Percentiles rank a stretch among this genome's conserved stretches.
Conservation (phyloP, 2,329 filamentous ascomycete species). For the Colletotrichum acutatum region DNA sequence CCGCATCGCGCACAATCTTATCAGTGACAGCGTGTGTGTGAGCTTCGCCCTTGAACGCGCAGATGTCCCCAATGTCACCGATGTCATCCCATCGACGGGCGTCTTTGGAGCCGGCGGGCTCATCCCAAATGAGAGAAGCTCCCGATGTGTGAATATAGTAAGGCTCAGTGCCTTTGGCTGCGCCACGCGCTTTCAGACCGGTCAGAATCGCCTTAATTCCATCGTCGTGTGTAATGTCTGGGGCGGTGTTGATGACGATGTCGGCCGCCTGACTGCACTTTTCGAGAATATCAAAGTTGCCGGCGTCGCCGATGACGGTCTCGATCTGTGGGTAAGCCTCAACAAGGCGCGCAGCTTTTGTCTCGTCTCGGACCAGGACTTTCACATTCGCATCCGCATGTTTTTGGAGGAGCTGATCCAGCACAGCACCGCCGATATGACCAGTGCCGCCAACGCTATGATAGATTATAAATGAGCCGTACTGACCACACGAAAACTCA, state of each 20-base stretch:
- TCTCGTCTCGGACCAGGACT: background rate
- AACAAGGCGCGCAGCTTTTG: background rate
- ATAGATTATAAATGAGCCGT: background rate
- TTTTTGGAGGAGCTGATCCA: background rate
- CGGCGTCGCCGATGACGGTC: background rate
- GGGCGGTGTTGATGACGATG: background rate
- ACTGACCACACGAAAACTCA: background rate
- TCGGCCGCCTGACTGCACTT: background rate
- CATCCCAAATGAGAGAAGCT: slow-evolving; percentile 25
- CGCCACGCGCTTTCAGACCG: background rate
- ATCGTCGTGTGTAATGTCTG: background rate
- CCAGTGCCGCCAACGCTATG: background rate
- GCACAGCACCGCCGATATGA: background rate
- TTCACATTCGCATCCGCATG: background rate
- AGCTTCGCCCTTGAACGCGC: slow-evolving; percentile 20
- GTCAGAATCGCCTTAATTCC: background rate
- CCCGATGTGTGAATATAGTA: background rate
- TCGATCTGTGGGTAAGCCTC: background rate
- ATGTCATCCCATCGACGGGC: slow-evolving; percentile 27
- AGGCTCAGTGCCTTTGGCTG: background rate
- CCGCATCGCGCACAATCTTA: background rate
- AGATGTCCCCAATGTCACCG: slow-evolving; percentile 11
- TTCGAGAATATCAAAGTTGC: background rate
- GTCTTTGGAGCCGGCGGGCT: slow-evolving; percentile 21
- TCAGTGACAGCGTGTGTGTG: background rate